phyloP scores from a whole-genome alignment of 2,329 filamentous ascomycete species.

The Talaromyces rugulosus region DNA sequence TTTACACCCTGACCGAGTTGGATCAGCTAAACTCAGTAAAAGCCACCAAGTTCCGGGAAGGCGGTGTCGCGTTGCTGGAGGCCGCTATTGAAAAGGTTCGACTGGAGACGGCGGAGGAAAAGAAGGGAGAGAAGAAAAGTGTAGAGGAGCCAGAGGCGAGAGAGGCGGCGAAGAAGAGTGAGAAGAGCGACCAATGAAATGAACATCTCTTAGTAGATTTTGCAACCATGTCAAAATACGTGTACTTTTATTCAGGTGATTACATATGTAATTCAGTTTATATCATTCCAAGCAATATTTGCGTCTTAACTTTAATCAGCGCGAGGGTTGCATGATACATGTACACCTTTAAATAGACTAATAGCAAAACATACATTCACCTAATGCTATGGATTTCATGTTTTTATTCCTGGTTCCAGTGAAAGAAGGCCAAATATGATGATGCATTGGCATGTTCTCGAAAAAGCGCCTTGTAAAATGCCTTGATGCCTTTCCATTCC shows the following conservation, averaged over 20 bases:
- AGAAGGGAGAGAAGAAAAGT: constrained; percentile 21
- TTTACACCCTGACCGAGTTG: constrained; percentile 61
- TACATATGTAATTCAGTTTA: not conserved
- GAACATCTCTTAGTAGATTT: not conserved
- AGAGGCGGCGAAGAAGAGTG: not conserved
- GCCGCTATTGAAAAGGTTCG: constrained; percentile 51
- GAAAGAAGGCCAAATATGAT: not conserved
- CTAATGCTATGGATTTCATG: not conserved
- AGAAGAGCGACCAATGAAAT: not conserved
- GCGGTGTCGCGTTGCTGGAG: constrained; percentile 66
- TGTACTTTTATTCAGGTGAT: not conserved
- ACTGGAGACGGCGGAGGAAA: constrained; percentile 41
- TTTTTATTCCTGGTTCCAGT: not conserved
- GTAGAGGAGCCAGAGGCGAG: too few species aligned
- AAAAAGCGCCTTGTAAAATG: not conserved
- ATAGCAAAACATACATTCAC: not conserved
- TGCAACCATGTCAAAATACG: not conserved
- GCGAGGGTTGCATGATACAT: not conserved
- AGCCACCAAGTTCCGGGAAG: constrained; percentile 69
- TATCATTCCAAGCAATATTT: not conserved
- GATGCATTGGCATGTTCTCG: not conserved
- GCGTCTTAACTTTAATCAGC: too few species aligned
- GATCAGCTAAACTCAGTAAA: constrained; percentile 78
- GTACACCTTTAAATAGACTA: not conserved
- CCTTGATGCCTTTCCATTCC: not conserved